Evolutionary conservation across 805 yeast species (phyloP).

Genomic region (Starmerella bacillaris): DNA sequence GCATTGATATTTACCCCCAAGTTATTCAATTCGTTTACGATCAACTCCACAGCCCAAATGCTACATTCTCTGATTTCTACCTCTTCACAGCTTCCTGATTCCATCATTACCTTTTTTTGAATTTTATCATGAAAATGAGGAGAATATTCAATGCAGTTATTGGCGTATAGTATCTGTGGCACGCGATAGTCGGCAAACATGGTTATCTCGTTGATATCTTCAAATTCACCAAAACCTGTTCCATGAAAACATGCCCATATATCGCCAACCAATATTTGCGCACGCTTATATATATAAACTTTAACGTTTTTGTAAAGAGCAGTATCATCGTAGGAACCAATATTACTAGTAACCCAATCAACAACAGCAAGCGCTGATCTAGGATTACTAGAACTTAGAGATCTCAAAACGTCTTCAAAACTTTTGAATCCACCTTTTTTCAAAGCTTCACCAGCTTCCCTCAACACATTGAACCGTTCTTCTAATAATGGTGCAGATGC

Average conservation of each 20-base stretch:
- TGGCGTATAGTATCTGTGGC: conserved; percentile 26
- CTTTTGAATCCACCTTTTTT: conserved; percentile 6
- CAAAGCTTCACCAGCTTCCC: conserved; percentile 24
- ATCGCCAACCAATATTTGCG: conserved; percentile 28
- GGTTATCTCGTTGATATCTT: conserved; percentile 26
- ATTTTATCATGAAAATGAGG: conserved; percentile 16
- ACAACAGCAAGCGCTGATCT: conserved; percentile 23
- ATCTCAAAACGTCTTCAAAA: conserved; percentile 18
- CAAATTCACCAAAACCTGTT: conserved; percentile 22
- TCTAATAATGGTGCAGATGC: conserved; percentile 24
- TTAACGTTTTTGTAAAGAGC: conserved; percentile 18
- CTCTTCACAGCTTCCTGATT: conserved; percentile 23
- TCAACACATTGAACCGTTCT: conserved; percentile 22
- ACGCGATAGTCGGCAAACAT: conserved; percentile 34
- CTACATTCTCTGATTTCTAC: conserved; percentile 29
- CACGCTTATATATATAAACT: conserved; percentile 26
- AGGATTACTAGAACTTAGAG: conserved; percentile 11
- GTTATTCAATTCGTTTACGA: conserved; percentile 18
- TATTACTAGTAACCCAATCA: conserved; percentile 16
- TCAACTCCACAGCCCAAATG: conserved; percentile 27
- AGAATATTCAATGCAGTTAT: conserved; percentile 25
- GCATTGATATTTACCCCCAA: conserved; percentile 19
- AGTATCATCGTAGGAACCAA: conserved; percentile 24
- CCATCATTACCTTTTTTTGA: conserved; percentile 13
- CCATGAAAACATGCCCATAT: conserved; percentile 30